Percentiles rank a stretch among this genome's conserved stretches.
Evolutionary conservation across 108 stramenopile species (phyloP).

Genomic region (Cylindrotheca fusiformis): DNA sequence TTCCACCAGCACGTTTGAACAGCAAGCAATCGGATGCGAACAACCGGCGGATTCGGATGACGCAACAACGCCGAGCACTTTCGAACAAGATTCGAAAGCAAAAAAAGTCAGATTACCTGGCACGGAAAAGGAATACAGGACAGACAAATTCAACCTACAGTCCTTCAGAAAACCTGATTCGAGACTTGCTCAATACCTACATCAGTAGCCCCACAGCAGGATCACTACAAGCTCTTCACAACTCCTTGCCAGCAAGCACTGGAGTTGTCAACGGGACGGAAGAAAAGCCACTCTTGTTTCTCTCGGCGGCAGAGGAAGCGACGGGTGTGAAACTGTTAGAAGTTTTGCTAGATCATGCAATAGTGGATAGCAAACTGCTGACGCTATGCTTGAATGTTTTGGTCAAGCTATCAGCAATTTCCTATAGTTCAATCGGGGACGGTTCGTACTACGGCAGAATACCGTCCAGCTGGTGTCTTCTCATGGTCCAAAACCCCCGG

Average conservation of each 20-base stretch:
- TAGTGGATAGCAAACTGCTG: not conserved
- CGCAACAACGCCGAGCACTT: constrained; percentile 26
- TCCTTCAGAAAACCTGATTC: not conserved
- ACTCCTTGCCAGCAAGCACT: constrained; percentile 3
- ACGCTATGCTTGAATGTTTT: constrained; percentile 3
- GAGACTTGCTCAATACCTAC: not conserved
- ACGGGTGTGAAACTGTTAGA: not conserved
- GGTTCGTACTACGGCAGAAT: constrained; percentile 16
- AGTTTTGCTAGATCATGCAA: not conserved
- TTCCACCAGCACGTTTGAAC: constrained; percentile 17
- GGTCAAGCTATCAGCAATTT: constrained; percentile 10
- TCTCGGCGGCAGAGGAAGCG: not conserved
- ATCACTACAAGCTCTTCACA: not conserved
- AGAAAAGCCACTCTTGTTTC: constrained; percentile 4
- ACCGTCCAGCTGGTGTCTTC: constrained; percentile 18
- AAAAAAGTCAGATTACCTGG: constrained; percentile 30
- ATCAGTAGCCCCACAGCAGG: not conserved
- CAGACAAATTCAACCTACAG: not conserved
- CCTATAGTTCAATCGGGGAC: not conserved
- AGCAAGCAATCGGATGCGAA: constrained; percentile 21
- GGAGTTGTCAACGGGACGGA: not conserved
- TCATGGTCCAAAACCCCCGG: constrained; percentile 6
- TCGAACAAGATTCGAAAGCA: constrained; percentile 27
- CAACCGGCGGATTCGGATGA: constrained; percentile 24
- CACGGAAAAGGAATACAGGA: constrained; percentile 8